Evolutionary conservation across 2,329 filamentous ascomycete genomes (phyloP).

Genomic region (Colletotrichum truncatum): DNA sequence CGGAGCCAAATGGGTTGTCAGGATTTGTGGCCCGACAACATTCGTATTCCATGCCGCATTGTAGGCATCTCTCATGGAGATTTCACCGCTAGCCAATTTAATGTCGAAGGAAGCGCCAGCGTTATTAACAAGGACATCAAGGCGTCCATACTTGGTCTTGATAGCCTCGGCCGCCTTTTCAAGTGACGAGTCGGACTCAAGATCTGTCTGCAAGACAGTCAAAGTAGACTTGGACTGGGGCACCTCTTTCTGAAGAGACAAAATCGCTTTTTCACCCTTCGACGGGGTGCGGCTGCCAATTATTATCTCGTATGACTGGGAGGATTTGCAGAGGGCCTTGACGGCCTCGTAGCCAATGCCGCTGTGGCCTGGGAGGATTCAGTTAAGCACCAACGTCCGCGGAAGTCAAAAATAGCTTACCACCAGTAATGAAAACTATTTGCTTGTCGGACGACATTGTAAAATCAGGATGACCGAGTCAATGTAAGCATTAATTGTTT

Average conservation of each 20-base stretch:
- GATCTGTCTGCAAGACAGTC: slow-evolving; percentile 27
- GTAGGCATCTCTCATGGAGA: not conserved
- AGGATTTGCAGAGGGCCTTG: slow-evolving; percentile 30
- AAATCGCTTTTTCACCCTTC: slow-evolving; percentile 33
- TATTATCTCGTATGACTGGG: slow-evolving; percentile 34
- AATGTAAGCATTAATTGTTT: too few species aligned
- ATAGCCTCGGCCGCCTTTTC: slow-evolving; percentile 53
- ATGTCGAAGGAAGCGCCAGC: slow-evolving; percentile 46
- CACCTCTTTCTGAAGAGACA: not conserved
- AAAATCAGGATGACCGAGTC: too few species aligned
- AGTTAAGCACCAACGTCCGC: not conserved
- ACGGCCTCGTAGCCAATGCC: slow-evolving; percentile 37
- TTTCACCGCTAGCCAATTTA: not conserved
- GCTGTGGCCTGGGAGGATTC: slow-evolving; percentile 31
- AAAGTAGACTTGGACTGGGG: not conserved
- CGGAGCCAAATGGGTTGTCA: not conserved
- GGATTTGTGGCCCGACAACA: not conserved
- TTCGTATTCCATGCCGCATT: not conserved
- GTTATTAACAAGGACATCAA: slow-evolving; percentile 68
- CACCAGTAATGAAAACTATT: not conserved
- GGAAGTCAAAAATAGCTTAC: not conserved
- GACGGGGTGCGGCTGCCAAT: slow-evolving; percentile 35
- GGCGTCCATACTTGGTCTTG: slow-evolving; percentile 46
- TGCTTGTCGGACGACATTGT: not conserved
- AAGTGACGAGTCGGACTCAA: slow-evolving; percentile 39